These are phyloP conservation scores for Cercospora janseana DNA, from an alignment of 2,329 filamentous ascomycete species.

Conservation along the genomic window DNA sequence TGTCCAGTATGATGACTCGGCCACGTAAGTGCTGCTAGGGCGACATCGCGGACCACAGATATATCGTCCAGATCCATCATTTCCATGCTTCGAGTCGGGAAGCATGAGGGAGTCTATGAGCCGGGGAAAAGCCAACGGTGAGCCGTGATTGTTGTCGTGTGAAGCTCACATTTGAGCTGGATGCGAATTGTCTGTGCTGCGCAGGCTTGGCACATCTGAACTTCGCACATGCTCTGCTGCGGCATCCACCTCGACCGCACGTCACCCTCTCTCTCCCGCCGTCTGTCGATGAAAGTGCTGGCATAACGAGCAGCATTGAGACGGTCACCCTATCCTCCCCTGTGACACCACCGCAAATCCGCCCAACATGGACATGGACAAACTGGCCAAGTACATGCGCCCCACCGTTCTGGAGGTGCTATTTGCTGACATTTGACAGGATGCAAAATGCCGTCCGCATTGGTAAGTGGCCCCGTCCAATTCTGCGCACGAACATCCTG, in stretches of 20 bases:
- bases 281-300: slow-evolving; percentile 30
- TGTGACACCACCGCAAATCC: slow-evolving; percentile 2
- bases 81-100: no score
- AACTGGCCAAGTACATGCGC: slow-evolving; percentile 63
- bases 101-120: no score
- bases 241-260: slow-evolving; percentile 9
- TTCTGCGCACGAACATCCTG: neutral
- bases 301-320: slow-evolving; percentile 24
- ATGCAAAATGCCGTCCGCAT: slow-evolving; percentile 67
- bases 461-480: no score
- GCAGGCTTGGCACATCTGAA: slow-evolving; percentile 3
- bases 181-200: slow-evolving; percentile 5
- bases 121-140: neutral
- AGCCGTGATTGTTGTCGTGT: neutral
- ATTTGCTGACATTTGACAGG: neutral
- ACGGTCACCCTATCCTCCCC: slow-evolving; percentile 13
- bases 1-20: neutral
- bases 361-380: slow-evolving; percentile 67
- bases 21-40: no score
- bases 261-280: slow-evolving; percentile 11
- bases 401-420: no score
- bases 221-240: slow-evolving; percentile 6
- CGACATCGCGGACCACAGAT: no score
- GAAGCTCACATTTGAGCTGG: neutral
- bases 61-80: no score